Conservation (phyloP, 225 moss, liverwort and hornwort genomes). For the Pseudoscleropodium purum region DNA sequence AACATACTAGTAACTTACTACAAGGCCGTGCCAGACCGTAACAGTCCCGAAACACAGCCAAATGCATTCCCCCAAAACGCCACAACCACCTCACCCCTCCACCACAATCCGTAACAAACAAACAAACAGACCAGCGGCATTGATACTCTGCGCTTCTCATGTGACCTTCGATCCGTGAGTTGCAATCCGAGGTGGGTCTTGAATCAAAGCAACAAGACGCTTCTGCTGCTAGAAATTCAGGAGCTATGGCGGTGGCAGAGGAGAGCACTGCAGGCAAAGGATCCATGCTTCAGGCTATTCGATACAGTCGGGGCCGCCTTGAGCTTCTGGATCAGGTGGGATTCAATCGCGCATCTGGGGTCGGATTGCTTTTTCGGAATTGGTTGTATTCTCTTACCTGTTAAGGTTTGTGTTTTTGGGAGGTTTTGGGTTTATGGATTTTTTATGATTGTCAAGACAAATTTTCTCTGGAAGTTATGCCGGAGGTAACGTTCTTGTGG, state of each 20-base stretch:
- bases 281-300: conserved; percentile 42
- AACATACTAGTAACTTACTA: neutral
- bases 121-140: neutral
- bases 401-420: neutral
- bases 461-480: neutral
- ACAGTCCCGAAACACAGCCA: neutral
- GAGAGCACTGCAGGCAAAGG: neutral
- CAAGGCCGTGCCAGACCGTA: neutral
- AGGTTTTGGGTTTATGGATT: neutral
- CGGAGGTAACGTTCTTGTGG: neutral
- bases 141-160: neutral
- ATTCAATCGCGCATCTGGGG: neutral
- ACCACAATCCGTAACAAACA: neutral
- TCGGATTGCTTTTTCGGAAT: neutral
- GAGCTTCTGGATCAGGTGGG: conserved; percentile 73
- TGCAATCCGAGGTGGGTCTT: neutral
- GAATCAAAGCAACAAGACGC: neutral
- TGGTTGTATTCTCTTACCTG: neutral
- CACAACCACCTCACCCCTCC: neutral
- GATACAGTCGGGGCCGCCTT: conserved; percentile 49
- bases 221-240: neutral
- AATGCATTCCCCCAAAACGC: conserved; percentile 2
- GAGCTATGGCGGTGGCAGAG: conserved; percentile 12
- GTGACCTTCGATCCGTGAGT: neutral
- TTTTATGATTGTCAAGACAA: neutral